These are phyloP conservation scores for Zasmidium cellare DNA, from an alignment of 2,329 filamentous ascomycete genomes.

Conservation along the genomic window DNA sequence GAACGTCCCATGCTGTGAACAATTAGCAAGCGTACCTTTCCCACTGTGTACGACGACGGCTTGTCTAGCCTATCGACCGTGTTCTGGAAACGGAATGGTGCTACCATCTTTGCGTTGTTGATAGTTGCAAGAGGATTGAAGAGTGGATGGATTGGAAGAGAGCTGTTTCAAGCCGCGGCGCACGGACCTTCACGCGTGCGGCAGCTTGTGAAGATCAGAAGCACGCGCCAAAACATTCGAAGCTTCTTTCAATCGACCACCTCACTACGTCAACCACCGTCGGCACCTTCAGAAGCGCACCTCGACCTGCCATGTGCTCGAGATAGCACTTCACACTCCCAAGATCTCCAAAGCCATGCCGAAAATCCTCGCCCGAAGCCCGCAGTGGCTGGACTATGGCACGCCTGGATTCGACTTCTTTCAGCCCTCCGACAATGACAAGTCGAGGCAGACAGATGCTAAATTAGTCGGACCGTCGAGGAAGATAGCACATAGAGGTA, in stretches of 20 bases:
- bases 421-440: constrained; percentile 38
- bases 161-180: neutral
- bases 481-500: constrained; percentile 77
- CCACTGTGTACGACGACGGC: constrained; percentile 89
- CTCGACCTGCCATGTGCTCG: constrained; percentile 4
- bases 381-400: constrained; percentile 79
- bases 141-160: constrained; percentile 1
- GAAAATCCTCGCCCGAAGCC: constrained; percentile 80
- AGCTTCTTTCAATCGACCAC: neutral
- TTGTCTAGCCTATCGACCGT: constrained; percentile 92
- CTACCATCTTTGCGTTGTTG: constrained; percentile 45
- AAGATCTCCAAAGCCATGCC: constrained; percentile 62
- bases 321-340: neutral
- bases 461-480: constrained; percentile 43
- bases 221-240: constrained; percentile 1
- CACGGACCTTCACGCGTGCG: neutral
- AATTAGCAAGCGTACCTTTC: constrained; percentile 62
- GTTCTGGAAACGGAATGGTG: constrained; percentile 51
- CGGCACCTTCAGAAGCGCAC: neutral
- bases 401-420: constrained; percentile 80
- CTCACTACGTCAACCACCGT: neutral
- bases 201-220: neutral
- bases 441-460: constrained; percentile 10
- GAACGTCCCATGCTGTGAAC: neutral
- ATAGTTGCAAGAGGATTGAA: neutral